Conservation (phyloP, 345 rosid species). For the Sisymbrium irio region DNA sequence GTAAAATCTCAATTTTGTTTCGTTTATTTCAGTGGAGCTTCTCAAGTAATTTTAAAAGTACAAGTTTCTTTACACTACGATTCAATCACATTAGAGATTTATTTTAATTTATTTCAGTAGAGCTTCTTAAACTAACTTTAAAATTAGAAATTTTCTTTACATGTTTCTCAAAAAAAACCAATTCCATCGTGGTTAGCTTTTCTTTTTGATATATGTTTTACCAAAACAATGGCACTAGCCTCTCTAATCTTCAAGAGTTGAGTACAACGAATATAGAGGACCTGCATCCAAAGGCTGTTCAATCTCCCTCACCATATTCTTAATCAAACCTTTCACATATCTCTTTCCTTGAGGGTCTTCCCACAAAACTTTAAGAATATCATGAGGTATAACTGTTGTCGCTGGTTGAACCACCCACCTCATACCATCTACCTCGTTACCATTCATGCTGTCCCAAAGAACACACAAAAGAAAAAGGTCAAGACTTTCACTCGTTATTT, state of each 20-base stretch:
- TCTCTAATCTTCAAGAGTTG: neutral
- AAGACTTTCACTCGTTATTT: neutral
- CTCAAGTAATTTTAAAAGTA: too few species aligned
- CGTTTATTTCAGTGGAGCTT: too few species aligned
- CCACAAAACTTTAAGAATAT: constrained; percentile 39
- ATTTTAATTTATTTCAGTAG: neutral
- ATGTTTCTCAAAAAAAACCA: neutral
- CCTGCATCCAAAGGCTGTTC: constrained; percentile 6
- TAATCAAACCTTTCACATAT: constrained; percentile 26
- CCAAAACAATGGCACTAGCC: constrained; percentile 21
- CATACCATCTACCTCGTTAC: constrained; percentile 27
- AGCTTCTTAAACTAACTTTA: neutral
- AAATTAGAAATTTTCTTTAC: neutral
- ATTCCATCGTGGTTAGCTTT: neutral
- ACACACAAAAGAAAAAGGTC: neutral
- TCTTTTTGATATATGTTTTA: neutral
- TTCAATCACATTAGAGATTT: too few species aligned
- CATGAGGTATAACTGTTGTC: constrained; percentile 35
- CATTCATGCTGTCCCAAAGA: constrained; percentile 35
- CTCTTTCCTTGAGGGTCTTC: constrained; percentile 34
- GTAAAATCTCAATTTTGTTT: too few species aligned
- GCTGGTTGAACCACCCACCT: constrained; percentile 38
- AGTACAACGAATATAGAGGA: neutral
- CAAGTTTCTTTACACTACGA: too few species aligned
- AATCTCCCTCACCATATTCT: constrained; percentile 19